These are phyloP conservation scores for Pyrenopolyporus hunteri DNA, from an alignment of 495 filamentous ascomycete genomes.

Conservation along the genomic window DNA sequence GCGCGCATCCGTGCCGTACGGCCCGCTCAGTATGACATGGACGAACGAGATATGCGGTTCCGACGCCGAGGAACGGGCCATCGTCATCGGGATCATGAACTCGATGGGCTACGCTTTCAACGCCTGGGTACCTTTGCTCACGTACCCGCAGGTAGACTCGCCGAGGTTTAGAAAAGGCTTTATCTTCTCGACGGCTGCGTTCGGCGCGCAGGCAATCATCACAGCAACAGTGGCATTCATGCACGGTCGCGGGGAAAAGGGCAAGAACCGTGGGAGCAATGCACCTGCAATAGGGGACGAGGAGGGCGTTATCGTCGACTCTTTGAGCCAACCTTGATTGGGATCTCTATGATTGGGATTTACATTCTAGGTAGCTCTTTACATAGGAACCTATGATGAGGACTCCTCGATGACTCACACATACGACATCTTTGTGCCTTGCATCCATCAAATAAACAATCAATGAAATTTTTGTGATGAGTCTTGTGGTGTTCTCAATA, in stretches of 20 bases:
- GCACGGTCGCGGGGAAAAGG: constrained; percentile 36
- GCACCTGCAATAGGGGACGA: constrained; percentile 13
- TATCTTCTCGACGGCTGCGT: constrained; percentile 37
- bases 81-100: constrained; percentile 59
- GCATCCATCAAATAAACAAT: no score
- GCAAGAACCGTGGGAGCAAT: neutral
- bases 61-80: constrained; percentile 56
- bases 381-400: neutral
- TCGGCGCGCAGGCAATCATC: constrained; percentile 39
- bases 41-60: constrained; percentile 55
- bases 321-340: neutral
- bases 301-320: constrained; percentile 16
- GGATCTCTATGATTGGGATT: neutral
- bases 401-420: neutral
- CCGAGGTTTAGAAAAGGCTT: constrained; percentile 49
- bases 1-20: constrained; percentile 31
- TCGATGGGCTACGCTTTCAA: constrained; percentile 57
- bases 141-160: constrained; percentile 50
- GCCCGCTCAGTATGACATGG: constrained; percentile 53
- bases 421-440: no score
- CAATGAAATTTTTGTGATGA: no score
- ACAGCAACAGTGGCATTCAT: constrained; percentile 37
- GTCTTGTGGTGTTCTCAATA: no score
- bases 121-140: constrained; percentile 51
- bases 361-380: neutral